phyloP scores from a whole-genome alignment of 176 grass and related monocot genomes.

The Tillandsia leiboldiana region DNA sequence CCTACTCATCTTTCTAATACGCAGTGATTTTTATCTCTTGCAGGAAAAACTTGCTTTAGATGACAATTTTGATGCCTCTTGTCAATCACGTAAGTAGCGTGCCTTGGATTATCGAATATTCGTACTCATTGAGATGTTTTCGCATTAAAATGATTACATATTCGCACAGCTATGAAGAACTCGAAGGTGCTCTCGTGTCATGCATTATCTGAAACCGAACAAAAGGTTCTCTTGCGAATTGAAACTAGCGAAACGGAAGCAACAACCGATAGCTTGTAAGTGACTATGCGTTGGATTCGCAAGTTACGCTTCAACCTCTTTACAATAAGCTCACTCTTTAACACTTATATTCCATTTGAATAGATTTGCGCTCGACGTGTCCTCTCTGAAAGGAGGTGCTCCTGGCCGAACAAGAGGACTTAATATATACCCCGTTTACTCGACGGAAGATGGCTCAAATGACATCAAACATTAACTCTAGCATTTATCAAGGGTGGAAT shows the following conservation, averaged over 20 bases:
- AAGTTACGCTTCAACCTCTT: background rate
- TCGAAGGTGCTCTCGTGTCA: slow-evolving; percentile 12
- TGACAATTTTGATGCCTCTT: slow-evolving; percentile 27
- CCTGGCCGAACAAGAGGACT: slow-evolving; percentile 78
- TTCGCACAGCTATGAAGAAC: slow-evolving; percentile 25
- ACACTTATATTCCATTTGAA: slow-evolving; percentile 7
- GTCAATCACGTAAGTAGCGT: slow-evolving; percentile 37
- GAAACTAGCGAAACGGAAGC: slow-evolving; percentile 30
- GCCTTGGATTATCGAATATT: slow-evolving; percentile 2
- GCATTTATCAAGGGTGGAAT: slow-evolving; percentile 20
- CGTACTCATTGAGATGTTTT: background rate
- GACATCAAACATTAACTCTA: slow-evolving; percentile 19
- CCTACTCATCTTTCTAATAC: no score
- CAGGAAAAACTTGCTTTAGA: slow-evolving; percentile 69
- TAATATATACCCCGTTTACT: slow-evolving; percentile 14
- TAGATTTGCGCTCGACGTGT: slow-evolving; percentile 51
- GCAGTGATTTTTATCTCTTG: slow-evolving; percentile 15
- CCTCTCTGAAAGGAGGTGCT: slow-evolving; percentile 50
- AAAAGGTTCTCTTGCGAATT: slow-evolving; percentile 55
- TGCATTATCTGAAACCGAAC: slow-evolving; percentile 30
- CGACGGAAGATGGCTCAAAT: slow-evolving; percentile 17
- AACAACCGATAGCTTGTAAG: slow-evolving; percentile 38
- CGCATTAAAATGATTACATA: slow-evolving; percentile 14
- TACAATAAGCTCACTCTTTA: slow-evolving; percentile 11
- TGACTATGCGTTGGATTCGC: background rate